Evolutionary conservation across 148 eudicot genomes (phyloP).

Genomic region (Amaranthus cruentus): DNA sequence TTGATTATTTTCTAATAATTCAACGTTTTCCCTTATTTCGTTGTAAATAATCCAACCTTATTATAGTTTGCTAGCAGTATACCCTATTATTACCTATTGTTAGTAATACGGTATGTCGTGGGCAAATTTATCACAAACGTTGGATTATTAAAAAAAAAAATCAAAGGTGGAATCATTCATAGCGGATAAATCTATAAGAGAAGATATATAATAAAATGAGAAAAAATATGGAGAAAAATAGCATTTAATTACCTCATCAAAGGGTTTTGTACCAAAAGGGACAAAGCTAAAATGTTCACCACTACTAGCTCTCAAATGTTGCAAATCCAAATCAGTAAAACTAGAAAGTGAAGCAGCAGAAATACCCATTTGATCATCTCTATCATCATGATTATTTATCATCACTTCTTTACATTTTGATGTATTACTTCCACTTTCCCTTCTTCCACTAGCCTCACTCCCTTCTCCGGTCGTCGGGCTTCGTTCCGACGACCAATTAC

Average conservation of each 20-base stretch:
- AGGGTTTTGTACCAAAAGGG: conserved; percentile 58
- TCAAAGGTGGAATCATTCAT: too few relatives aligned
- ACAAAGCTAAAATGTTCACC: conserved; percentile 55
- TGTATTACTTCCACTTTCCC: conserved; percentile 49
- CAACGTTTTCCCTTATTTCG: too few relatives aligned
- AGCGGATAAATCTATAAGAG: too few relatives aligned
- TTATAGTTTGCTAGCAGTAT: too few relatives aligned
- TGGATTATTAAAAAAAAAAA: too few relatives aligned
- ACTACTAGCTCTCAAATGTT: conserved; percentile 46
- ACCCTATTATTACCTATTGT: too few relatives aligned
- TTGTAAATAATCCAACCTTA: too few relatives aligned
- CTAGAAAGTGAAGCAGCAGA: conserved; percentile 36
- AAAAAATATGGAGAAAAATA: background rate
- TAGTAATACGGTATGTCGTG: too few relatives aligned
- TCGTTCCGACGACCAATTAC: conserved; percentile 48
- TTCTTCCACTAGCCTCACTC: conserved; percentile 32
- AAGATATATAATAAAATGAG: background rate
- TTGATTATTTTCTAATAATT: too few relatives aligned
- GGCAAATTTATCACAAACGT: too few relatives aligned
- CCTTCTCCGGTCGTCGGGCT: conserved; percentile 24
- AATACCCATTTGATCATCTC: conserved; percentile 42
- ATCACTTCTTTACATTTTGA: conserved; percentile 56
- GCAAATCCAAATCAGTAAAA: conserved; percentile 55
- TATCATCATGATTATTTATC: conserved; percentile 20
- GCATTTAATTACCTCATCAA: conserved; percentile 51